Evolutionary conservation across 441 rosid species (phyloP).

Genomic region (Viola pubescens): DNA sequence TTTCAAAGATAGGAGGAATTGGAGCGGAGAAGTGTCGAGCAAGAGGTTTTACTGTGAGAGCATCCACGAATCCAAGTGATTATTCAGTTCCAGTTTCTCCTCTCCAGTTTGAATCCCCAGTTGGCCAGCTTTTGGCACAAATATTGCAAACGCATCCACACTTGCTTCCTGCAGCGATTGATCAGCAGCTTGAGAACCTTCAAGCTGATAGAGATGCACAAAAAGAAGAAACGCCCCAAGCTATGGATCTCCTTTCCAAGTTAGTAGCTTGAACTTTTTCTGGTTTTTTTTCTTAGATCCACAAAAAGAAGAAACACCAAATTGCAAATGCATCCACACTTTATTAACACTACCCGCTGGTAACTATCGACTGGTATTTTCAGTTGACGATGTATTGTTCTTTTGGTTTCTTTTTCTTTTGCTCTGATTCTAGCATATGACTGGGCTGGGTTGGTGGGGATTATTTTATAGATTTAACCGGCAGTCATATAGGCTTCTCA

Average conservation of each 20-base stretch:
- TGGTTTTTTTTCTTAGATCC: too few relatives aligned
- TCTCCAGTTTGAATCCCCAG: conserved; percentile 65
- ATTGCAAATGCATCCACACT: too few relatives aligned
- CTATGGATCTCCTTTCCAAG: conserved; percentile 66
- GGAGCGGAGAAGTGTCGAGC: conserved; percentile 31
- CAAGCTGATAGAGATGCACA: conserved; percentile 45
- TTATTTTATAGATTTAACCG: neutral
- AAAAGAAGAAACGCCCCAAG: conserved; percentile 29
- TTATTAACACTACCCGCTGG: too few relatives aligned
- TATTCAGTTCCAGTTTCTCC: conserved; percentile 55
- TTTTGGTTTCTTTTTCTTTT: too few relatives aligned
- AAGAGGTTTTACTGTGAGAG: conserved; percentile 47
- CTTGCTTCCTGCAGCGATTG: conserved; percentile 64
- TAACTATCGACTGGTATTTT: too few relatives aligned
- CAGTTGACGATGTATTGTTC: too few relatives aligned
- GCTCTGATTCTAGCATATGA: neutral
- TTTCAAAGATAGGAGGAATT: conserved; percentile 46
- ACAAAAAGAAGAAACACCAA: too few relatives aligned
- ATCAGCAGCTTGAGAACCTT: conserved; percentile 82
- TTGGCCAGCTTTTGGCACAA: conserved; percentile 75
- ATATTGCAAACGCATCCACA: conserved; percentile 84
- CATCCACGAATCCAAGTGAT: conserved; percentile 38
- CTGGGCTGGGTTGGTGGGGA: neutral
- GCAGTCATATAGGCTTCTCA: too few relatives aligned
- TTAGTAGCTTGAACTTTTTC: conserved; percentile 21